A percentile compares a stretch with the other conserved stretches of the same genome.
phyloP scores from a whole-genome alignment of 1,139 yeast genomes.

The Yamadazyma spencermartinsiae region DNA sequence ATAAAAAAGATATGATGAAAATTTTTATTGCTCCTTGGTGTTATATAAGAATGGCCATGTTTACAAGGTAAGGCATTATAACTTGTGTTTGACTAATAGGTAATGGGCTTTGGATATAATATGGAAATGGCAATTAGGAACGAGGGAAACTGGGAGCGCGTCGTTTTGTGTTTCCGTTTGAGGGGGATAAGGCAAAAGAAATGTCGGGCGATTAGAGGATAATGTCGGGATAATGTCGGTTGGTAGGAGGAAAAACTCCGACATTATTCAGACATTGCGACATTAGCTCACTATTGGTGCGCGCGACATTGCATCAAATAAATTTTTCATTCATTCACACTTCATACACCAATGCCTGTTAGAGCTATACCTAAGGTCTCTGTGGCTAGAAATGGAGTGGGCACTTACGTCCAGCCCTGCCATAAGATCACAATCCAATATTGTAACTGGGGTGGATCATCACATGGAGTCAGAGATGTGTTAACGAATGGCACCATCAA shows the following conservation, averaged over 20 bases:
- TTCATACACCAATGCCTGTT: slow-evolving; percentile 33
- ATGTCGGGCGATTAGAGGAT: too few relatives aligned
- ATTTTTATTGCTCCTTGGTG: not conserved
- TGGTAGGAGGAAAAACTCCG: too few relatives aligned
- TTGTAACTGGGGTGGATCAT: slow-evolving; percentile 96
- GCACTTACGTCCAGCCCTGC: slow-evolving; percentile 77
- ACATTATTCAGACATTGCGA: too few relatives aligned
- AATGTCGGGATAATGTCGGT: too few relatives aligned
- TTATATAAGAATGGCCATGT: not conserved
- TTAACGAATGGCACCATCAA: slow-evolving; percentile 56
- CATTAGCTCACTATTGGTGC: too few relatives aligned
- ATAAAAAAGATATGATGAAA: slow-evolving; percentile 1
- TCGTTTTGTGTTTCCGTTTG: too few relatives aligned
- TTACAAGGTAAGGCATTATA: not conserved
- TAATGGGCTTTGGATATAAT: too few relatives aligned
- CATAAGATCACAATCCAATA: slow-evolving; percentile 69
- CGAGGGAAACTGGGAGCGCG: too few relatives aligned
- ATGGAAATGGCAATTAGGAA: slow-evolving; percentile 9
- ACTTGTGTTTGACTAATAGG: too few relatives aligned
- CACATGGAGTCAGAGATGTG: slow-evolving; percentile 76
- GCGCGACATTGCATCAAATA: not conserved
- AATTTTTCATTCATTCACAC: not conserved
- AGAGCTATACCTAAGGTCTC: slow-evolving; percentile 56
- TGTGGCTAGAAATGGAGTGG: slow-evolving; percentile 75
- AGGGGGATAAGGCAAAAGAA: too few relatives aligned